A percentile compares a stretch with the other conserved stretches of the same genome.
Evolutionary conservation across 164 flowering plant genomes (phyloP).

Genomic region (Magnolia kwangsiensis): DNA sequence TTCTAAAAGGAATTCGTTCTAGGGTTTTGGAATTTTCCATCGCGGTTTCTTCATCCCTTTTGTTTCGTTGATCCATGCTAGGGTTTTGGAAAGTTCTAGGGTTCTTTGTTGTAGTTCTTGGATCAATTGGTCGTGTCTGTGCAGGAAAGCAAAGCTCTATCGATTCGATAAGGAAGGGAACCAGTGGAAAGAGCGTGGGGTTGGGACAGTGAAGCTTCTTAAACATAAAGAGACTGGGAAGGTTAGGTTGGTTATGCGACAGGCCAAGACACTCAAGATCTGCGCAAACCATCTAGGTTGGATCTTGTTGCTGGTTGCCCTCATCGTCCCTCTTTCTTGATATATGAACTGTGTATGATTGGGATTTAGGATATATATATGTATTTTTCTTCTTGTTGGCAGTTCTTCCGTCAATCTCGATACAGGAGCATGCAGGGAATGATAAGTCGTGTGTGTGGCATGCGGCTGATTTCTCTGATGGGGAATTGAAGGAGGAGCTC

Average conservation of each 20-base stretch:
- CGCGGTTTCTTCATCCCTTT: neutral
- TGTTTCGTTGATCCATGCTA: neutral
- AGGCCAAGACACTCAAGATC: slow-evolving; percentile 38
- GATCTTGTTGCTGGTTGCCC: neutral
- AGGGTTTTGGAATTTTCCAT: neutral
- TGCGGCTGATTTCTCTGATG: slow-evolving; percentile 39
- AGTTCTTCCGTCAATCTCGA: slow-evolving; percentile 28
- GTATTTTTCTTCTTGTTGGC: slow-evolving; percentile 1
- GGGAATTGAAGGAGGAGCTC: slow-evolving; percentile 38
- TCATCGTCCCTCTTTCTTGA: neutral
- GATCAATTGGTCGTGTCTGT: neutral
- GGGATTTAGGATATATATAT: too few species aligned
- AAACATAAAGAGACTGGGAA: slow-evolving; percentile 39
- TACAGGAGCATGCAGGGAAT: slow-evolving; percentile 36
- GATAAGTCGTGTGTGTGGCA: slow-evolving; percentile 45
- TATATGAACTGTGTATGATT: neutral
- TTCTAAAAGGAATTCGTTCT: neutral
- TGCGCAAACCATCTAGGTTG: slow-evolving; percentile 39
- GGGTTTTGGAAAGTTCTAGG: neutral
- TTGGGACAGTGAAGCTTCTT: slow-evolving; percentile 37
- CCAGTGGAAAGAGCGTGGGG: slow-evolving; percentile 50
- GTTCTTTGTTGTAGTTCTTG: neutral
- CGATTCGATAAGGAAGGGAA: slow-evolving; percentile 38
- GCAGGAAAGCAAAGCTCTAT: slow-evolving; percentile 42
- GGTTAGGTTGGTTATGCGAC: slow-evolving; percentile 39